Evolutionary conservation across 192 early-diverging fungal genomes (phyloP).

Genomic region (Entomortierella lignicola): DNA sequence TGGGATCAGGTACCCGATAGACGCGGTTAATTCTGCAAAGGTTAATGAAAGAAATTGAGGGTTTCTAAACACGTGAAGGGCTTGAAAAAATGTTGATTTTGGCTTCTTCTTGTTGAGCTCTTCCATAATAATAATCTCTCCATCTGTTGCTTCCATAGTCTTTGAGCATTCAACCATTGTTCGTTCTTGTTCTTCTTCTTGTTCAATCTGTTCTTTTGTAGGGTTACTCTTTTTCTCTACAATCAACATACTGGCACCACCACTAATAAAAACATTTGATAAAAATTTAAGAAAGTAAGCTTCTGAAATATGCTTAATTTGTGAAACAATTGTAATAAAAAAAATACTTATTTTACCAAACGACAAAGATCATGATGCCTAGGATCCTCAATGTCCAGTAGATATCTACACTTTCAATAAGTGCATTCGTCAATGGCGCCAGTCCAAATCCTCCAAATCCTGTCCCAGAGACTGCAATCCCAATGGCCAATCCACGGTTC

Average conservation of each 20-base stretch:
- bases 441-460: slow-evolving; percentile 73
- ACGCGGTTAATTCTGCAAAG: slow-evolving; percentile 32
- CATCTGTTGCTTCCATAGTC: neutral
- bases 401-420: slow-evolving; percentile 50
- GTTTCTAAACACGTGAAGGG: slow-evolving; percentile 40
- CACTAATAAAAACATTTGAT: neutral
- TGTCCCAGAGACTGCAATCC: slow-evolving; percentile 74
- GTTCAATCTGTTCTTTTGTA: neutral
- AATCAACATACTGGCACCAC: slow-evolving; percentile 24
- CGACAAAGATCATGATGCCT: slow-evolving; percentile 55
- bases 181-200: neutral
- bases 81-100: slow-evolving; percentile 22
- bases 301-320: neutral
- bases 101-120: neutral
- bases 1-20: slow-evolving; percentile 40
- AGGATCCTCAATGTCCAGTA: slow-evolving; percentile 53
- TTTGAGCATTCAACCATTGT: neutral
- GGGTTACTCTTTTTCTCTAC: slow-evolving; percentile 17
- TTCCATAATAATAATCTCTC: too few species aligned
- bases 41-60: slow-evolving; percentile 36
- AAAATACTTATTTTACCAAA: slow-evolving; percentile 44
- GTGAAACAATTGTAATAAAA: too few species aligned
- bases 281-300: too few species aligned
- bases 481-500: slow-evolving; percentile 70
- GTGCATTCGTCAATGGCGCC: slow-evolving; percentile 59